Conservation (phyloP, 768 basidiomycete genomes). For the Podaxis sp. region DNA sequence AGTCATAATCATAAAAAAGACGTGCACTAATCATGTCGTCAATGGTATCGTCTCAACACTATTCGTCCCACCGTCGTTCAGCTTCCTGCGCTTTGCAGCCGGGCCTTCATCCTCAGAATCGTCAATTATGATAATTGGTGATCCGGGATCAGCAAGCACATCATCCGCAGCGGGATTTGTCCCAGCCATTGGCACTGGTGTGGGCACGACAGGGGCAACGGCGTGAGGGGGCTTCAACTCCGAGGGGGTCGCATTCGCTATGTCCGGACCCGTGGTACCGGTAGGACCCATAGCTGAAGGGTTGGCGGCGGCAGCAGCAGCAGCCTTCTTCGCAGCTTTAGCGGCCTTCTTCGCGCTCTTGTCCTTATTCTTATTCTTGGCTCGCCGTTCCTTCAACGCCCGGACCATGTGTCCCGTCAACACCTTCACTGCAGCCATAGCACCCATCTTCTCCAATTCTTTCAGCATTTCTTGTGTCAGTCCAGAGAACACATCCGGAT, state of each 20-base stretch:
- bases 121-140: conserved; percentile 62
- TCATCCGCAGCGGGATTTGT: conserved; percentile 15
- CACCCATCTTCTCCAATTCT: conserved; percentile 77
- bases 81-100: conserved; percentile 54
- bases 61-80: conserved; percentile 29
- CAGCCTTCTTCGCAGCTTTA: conserved; percentile 26
- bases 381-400: conserved; percentile 72
- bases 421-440: conserved; percentile 76
- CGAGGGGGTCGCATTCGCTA: conserved; percentile 10
- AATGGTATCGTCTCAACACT: background rate
- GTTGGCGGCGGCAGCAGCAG: conserved; percentile 12
- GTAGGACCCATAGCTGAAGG: background rate
- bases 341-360: conserved; percentile 30
- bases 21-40: background rate
- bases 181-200: conserved; percentile 25
- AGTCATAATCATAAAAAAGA: background rate
- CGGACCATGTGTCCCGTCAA: conserved; percentile 84
- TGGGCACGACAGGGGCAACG: conserved; percentile 20
- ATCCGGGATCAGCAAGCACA: conserved; percentile 31
- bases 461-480: conserved; percentile 71
- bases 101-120: conserved; percentile 59
- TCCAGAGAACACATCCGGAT: conserved; percentile 81
- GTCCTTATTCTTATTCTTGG: conserved; percentile 43
- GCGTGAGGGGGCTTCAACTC: conserved; percentile 7
- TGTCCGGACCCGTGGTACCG: conserved; percentile 4